Base-by-base conservation (phyloP, 306 rosid species). In the Cucurbita maxima region DNA sequence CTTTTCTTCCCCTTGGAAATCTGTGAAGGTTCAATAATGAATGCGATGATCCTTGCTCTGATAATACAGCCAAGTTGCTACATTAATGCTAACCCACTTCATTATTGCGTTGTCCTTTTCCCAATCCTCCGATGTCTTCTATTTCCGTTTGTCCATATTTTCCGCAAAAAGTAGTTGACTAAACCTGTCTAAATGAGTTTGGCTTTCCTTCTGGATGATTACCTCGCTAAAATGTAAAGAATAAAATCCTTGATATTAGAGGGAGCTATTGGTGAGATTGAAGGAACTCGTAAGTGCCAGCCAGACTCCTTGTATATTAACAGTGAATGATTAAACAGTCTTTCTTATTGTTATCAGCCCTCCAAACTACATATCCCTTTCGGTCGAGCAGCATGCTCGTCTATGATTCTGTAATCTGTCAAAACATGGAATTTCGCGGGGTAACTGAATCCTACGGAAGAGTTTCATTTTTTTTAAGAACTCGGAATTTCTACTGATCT, bases 101-200 rank as follows among this genome's bases (percentile, higher is more conserved):
- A 68, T 68, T 48, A 68, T 44, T 68, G 56, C 11, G 10, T 30
- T 68, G 73, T 68, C 56, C n/a, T 68, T 43, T 67, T 67, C 72
- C 36, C 36, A 63, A 63, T 63, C 52, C 41, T 63, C 51, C 30
- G 71, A 19, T 43, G 34, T 11, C n/a, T 64, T 10, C 37, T 5
- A 19, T 64, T 41, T 64, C 18, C 43, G 8, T 41, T 0, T 64
- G n/a, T 64, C 53, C 52, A 20, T 64, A 64, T 64, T 64, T 64
- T 38, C 69, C 15, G 38, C 69, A 38, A 38, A 4, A 15, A 37
- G 47, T 37, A 38, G 25, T 38, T 43, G 71, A 6, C 37, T 64
- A 64, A 36, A 43, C 53, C 51, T 43, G 53, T 63, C 71, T 40
- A n/a, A 63, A 64, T 45, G 53, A 10, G 71, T 2, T 43, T 43